These are phyloP conservation scores for Penicillium sp. DNA, from an alignment of 2,329 filamentous ascomycete genomes.

Conservation along the genomic window DNA sequence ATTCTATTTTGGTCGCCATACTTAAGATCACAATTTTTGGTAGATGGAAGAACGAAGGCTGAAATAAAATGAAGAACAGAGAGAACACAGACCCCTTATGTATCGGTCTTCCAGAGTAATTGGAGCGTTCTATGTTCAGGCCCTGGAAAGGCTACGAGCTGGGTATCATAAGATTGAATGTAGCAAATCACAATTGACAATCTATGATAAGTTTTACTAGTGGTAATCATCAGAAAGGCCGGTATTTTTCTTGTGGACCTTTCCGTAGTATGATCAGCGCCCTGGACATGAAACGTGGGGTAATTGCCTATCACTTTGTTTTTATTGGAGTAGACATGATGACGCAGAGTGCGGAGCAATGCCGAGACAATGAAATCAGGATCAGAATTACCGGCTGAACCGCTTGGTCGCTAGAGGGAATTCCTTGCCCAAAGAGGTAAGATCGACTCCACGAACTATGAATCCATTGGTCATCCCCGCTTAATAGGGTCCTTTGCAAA, in stretches of 20 bases:
- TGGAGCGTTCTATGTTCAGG: not conserved
- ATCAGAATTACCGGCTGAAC: not conserved
- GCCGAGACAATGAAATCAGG: not conserved
- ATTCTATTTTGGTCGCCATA: not conserved
- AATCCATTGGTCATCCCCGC: not conserved
- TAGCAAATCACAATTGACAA: not conserved
- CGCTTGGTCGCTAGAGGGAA: not conserved
- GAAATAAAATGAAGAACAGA: not conserved
- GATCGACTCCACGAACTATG: not conserved
- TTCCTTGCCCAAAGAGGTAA: not conserved
- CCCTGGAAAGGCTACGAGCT: not conserved
- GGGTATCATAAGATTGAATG: not conserved
- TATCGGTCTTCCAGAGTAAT: not conserved
- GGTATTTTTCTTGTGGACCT: not conserved
- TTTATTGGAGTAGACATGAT: constrained; percentile 7
- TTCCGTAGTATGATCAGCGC: not conserved
- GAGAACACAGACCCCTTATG: not conserved
- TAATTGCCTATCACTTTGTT: constrained; percentile 5
- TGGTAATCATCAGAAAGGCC: not conserved
- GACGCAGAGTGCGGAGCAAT: not conserved
- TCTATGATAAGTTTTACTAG: not conserved
- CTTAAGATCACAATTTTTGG: not conserved
- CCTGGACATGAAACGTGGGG: not conserved
- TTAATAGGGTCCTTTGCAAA: not conserved
- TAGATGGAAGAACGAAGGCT: not conserved